Evolutionary conservation across 305 asterid genomes (phyloP), one percentile per base, ranked within the genome.

Genomic region (Fraxinus baroniana): DNA sequence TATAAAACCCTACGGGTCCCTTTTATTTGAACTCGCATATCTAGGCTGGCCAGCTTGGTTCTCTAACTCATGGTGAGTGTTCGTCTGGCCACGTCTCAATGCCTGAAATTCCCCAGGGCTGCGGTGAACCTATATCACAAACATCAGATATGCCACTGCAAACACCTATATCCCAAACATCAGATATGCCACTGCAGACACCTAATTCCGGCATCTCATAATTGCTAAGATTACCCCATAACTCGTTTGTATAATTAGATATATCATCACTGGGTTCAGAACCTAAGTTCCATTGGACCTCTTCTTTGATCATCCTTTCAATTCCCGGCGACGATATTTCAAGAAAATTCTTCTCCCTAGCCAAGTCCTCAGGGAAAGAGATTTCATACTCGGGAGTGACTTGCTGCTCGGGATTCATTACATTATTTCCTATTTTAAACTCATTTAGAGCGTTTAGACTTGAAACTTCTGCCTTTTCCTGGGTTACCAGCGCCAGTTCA

Each of bases 361-460:
- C 70, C 83, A 76, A 36, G 41, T 89, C 93, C 15, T 90, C 90
- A 0, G 93, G 93, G 76, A 87, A 90, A n/a, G 91, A 80, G 84
- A 83, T 76, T 0, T 82, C 68, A 81, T 80, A 81, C 75, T 89
- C 89, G 0, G 91, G 86, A 7, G 57, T 74, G 28, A 80, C 36
- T 46, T 85, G 87, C 18, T 78, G 81, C 49, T 60, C 83, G 3
- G 77, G 82, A 26, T 76, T 80, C 46, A 80, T 83, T 7, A 78
- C 80, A 76, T 85, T 86, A 85, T 88, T 92, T 33, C 89, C 95
- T 79, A 86, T 90, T 83, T 32, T 22, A 79, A 39, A 30, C 0
- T 83, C 86, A 60, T 76, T 82, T 3, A 77, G 62, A 4, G 82
- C 52, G 57, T 80, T 85, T 18, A 71, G 81, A 62, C 82, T 52